phyloP scores from a whole-genome alignment of 1,139 yeast species.

The Blastobotrys buckinghamii region DNA sequence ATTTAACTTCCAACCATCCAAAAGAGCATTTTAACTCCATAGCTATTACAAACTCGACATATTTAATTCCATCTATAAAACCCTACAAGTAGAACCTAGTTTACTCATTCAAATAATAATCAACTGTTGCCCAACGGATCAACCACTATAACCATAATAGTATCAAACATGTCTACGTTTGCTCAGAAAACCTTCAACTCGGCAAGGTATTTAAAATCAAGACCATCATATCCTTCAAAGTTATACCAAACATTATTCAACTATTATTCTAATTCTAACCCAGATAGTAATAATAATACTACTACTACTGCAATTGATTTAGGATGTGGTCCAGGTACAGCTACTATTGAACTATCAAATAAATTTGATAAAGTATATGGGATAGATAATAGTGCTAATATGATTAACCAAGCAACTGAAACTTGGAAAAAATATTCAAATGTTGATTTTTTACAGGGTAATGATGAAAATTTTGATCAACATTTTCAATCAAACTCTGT shows the following conservation, averaged over 20 bases:
- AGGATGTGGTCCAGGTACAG: slow-evolving; percentile 86
- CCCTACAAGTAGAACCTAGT: no score
- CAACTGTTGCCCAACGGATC: no score
- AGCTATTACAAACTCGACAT: no score
- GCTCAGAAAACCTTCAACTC: slow-evolving; percentile 44
- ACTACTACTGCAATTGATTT: slow-evolving; percentile 50
- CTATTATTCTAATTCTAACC: slow-evolving; percentile 31
- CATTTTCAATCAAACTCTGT: slow-evolving; percentile 31
- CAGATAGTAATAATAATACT: background rate
- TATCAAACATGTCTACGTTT: slow-evolving; percentile 6
- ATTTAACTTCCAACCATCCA: no score
- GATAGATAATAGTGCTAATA: slow-evolving; percentile 58
- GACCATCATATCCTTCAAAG: slow-evolving; percentile 60
- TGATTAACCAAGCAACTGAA: slow-evolving; percentile 49
- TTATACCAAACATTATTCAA: slow-evolving; percentile 44
- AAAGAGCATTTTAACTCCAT: no score
- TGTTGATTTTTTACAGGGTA: slow-evolving; percentile 33
- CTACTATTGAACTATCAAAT: slow-evolving; percentile 49
- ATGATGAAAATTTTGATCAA: slow-evolving; percentile 32
- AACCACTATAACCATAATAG: no score
- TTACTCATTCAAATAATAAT: no score
- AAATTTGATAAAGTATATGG: slow-evolving; percentile 51
- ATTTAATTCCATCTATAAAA: no score
- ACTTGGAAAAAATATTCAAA: slow-evolving; percentile 16
- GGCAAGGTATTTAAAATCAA: slow-evolving; percentile 49